Base-by-base conservation (phyloP, 2,329 filamentous ascomycete genomes). In the Aspergillus arachidicola region DNA sequence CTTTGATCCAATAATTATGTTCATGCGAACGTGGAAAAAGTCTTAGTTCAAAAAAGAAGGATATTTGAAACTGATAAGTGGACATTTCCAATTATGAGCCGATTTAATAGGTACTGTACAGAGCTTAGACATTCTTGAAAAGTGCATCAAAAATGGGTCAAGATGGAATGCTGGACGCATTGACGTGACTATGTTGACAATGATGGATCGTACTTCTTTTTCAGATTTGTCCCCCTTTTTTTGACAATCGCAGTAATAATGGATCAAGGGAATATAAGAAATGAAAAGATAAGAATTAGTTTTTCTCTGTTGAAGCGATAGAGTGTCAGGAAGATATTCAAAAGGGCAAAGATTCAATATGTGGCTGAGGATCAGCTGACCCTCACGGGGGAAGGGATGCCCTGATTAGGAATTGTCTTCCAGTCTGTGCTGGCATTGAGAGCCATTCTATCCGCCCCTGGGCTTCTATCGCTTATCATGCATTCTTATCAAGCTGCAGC, bases 361-460 rank as follows among this genome's bases (percentile, higher is more conserved):
- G 38, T 41, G 38, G 38, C 38, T 19, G 38, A 41, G 23, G 28
- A n/a, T 51, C 48, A 51, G 48, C 48, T 32, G 28, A 32, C 28
- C n/a, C 6, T n/a, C n/a, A 30, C 48, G 9, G 10, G 10, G 48
- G 48, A 51, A 51, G 9, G 48, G 19, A 51, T 51, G 28, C 48
- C 48, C 28, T 51, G 28, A 51, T 51, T 51, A 51, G 48, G 48
- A 21, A 51, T 32, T 51, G 16, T n/a, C 48, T 51, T 51, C 48
- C 48, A 51, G 28, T 30, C 6, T 36, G 12, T 36, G 34, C 38
- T 19, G 16, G 16, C 19, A 41, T 19, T 41, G 6, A 6, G 38
- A 41, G 38, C 38, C 38, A 41, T 5, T 36, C 14, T 16, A 48
- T 16, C 11, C 16, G 16, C 16, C 6, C 7, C 46, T 1, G 14